phyloP scores from a whole-genome alignment of 2,329 filamentous ascomycete species.

The Colletotrichum eremochloae region DNA sequence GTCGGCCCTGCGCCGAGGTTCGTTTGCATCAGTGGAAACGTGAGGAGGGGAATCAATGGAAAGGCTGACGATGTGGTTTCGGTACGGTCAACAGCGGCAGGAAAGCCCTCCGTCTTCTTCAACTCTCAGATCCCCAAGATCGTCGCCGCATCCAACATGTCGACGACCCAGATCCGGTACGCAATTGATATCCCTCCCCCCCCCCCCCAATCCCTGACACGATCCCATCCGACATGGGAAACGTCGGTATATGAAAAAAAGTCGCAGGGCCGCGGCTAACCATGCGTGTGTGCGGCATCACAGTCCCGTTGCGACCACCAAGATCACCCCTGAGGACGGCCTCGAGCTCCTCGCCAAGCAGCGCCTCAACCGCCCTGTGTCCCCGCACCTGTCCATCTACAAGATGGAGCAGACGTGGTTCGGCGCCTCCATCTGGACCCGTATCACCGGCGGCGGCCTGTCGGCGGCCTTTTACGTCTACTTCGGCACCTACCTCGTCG shows the following conservation, averaged over 20 bases:
- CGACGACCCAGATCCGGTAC: conserved; percentile 64
- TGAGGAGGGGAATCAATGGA: not conserved
- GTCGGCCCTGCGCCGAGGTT: conserved; percentile 71
- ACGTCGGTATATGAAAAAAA: not conserved
- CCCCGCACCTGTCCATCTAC: conserved; percentile 91
- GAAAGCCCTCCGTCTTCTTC: conserved; percentile 61
- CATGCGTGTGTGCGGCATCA: conserved; percentile 45
- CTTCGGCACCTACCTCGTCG: conserved; percentile 82
- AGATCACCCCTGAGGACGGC: conserved; percentile 66
- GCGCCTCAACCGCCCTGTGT: conserved; percentile 83
- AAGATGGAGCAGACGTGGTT: conserved; percentile 88
- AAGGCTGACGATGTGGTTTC: conserved; percentile 33
- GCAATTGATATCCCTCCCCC: conserved; percentile 34
- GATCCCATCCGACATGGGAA: not conserved
- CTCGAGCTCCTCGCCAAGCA: conserved; percentile 81
- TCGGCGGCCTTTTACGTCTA: conserved; percentile 84
- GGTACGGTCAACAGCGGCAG: conserved; percentile 52
- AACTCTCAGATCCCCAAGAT: conserved; percentile 62
- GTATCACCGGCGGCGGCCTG: conserved; percentile 83
- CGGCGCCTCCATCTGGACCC: conserved; percentile 78
- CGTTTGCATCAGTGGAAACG: conserved; percentile 45
- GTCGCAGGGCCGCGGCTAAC: not conserved
- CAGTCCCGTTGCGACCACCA: conserved; percentile 69
- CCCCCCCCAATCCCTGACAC: not conserved
- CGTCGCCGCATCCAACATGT: conserved; percentile 57